Conservation (phyloP, 208 protist species). For the Crithidia sp. region DNA sequence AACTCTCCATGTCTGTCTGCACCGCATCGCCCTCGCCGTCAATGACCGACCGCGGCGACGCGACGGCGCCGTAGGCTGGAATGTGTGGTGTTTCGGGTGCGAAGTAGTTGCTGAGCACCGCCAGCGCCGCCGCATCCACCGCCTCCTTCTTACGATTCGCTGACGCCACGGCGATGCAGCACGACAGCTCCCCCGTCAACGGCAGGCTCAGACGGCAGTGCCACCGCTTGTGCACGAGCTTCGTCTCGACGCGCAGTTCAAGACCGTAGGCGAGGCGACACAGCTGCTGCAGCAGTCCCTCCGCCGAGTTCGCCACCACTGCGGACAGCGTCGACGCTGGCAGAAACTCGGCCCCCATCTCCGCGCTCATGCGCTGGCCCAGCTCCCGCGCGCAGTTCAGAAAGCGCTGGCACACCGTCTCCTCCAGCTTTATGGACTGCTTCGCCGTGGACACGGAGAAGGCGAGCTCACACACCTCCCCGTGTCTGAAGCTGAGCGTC, state of each 20-base stretch:
- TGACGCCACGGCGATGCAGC: conserved; percentile 37
- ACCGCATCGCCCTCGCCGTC: neutral
- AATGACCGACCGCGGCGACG: neutral
- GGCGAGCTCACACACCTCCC: conserved; percentile 9
- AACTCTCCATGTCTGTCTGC: conserved; percentile 2
- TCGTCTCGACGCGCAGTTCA: conserved; percentile 6
- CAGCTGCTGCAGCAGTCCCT: conserved; percentile 17
- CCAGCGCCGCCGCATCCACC: conserved; percentile 37
- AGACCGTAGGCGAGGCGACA: conserved; percentile 26
- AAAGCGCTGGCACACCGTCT: conserved; percentile 10
- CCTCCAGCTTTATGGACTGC: conserved; percentile 31
- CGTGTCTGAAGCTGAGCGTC: conserved; percentile 11
- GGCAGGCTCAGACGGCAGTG: conserved; percentile 58
- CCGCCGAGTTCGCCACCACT: conserved; percentile 5
- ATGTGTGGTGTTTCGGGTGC: conserved; percentile 1
- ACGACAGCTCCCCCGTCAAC: conserved; percentile 41
- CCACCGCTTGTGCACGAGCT: conserved; percentile 40
- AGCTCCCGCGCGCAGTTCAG: conserved; percentile 27
- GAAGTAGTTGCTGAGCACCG: conserved; percentile 31
- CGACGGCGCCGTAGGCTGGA: neutral
- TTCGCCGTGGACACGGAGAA: conserved; percentile 15
- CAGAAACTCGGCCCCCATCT: conserved; percentile 20
- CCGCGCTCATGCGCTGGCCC: conserved; percentile 13
- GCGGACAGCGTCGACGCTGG: neutral
- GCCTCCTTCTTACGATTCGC: conserved; percentile 57